These are phyloP conservation scores for Stipa capillata DNA, from an alignment of 176 grass and related monocot species.

Conservation along the genomic window DNA sequence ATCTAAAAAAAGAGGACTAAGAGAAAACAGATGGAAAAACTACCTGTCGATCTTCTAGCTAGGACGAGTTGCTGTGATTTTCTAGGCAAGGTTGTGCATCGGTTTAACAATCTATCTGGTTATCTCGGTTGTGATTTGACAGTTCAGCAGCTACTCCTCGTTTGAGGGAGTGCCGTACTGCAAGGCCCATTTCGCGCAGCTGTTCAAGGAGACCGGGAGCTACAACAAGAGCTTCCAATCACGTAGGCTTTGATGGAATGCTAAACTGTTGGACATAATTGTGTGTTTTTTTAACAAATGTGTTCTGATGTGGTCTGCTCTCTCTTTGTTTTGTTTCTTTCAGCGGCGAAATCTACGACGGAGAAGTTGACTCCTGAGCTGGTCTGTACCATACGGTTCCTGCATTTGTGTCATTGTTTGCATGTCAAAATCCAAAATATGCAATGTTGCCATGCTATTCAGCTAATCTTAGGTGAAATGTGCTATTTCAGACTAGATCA, in stretches of 20 bases:
- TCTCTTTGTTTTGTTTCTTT: background rate
- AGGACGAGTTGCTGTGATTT: background rate
- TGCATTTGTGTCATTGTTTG: background rate
- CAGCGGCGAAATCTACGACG: slow-evolving; percentile 55
- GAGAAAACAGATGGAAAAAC: background rate
- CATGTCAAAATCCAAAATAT: background rate
- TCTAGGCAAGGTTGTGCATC: background rate
- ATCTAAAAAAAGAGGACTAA: background rate
- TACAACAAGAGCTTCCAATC: slow-evolving; percentile 88
- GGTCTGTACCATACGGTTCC: slow-evolving; percentile 16
- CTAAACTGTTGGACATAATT: background rate
- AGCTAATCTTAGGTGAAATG: background rate
- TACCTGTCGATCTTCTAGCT: background rate
- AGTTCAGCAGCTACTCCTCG: slow-evolving; percentile 85
- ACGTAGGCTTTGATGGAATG: slow-evolving; percentile 5
- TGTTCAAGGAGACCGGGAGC: slow-evolving; percentile 82
- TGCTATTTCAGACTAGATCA: slow-evolving; percentile 63
- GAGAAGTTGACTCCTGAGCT: slow-evolving; percentile 58
- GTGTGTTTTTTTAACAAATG: background rate
- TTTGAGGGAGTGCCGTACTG: slow-evolving; percentile 85
- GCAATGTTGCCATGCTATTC: background rate
- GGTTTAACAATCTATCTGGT: background rate
- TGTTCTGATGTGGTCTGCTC: background rate
- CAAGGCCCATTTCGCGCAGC: slow-evolving; percentile 91
- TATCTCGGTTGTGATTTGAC: background rate